phyloP scores from a whole-genome alignment of 441 rosid species.

The Pelargonium exstipulatum region DNA sequence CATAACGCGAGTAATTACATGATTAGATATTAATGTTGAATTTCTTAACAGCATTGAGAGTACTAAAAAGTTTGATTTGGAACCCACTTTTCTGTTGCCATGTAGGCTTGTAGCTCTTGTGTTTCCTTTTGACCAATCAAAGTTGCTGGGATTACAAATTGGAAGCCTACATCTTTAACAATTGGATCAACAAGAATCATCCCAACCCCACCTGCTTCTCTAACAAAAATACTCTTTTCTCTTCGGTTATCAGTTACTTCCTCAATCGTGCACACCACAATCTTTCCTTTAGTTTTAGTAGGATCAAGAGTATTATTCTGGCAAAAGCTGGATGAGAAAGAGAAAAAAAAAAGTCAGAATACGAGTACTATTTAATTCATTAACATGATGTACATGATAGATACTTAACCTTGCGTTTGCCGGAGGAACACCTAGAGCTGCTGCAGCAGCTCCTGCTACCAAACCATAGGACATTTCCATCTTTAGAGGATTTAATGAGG shows the following conservation, averaged over 20 bases:
- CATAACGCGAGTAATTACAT: background rate
- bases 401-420: constrained; percentile 34
- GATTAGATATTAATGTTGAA: background rate
- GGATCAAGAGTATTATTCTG: constrained; percentile 37
- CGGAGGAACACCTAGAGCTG: constrained; percentile 38
- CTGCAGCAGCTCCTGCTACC: constrained; percentile 38
- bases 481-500: constrained; percentile 40
- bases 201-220: constrained; percentile 41
- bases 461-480: constrained; percentile 33
- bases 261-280: constrained; percentile 39
- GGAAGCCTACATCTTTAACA: constrained; percentile 35
- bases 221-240: constrained; percentile 28
- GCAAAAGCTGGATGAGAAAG: constrained; percentile 39
- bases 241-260: constrained; percentile 21
- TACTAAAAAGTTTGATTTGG: background rate
- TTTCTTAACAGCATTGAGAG: background rate
- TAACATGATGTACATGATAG: background rate
- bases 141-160: constrained; percentile 34
- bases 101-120: constrained; percentile 34
- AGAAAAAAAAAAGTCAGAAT: background rate
- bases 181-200: constrained; percentile 37
- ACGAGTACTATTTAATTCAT: background rate
- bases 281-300: constrained; percentile 37
- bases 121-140: constrained; percentile 37
- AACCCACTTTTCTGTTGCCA: constrained; percentile 32